These are phyloP conservation scores for Antitrichia curtipendula DNA, from an alignment of 225 moss, liverwort and hornwort genomes.

Conservation along the genomic window DNA sequence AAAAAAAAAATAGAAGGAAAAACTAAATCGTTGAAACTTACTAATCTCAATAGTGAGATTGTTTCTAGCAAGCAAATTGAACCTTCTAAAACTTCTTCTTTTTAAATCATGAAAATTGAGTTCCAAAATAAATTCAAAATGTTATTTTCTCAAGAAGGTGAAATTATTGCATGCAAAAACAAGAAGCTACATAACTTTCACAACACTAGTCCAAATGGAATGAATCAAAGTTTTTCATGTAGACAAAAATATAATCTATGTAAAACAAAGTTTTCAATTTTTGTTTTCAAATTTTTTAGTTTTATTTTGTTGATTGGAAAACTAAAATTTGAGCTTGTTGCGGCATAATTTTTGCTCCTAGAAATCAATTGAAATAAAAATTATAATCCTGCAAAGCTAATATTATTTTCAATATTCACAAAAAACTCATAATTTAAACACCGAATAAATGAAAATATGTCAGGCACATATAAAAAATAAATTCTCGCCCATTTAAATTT, in stretches of 20 bases:
- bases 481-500: neutral
- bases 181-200: no score
- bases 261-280: neutral
- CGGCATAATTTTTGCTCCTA: neutral
- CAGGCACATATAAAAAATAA: accelerated
- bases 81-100: neutral
- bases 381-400: neutral
- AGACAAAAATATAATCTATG: neutral
- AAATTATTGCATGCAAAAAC: no score
- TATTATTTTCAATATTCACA: neutral
- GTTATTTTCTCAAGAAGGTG: no score
- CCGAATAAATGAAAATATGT: neutral
- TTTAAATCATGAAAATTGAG: no score
- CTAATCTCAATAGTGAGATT: accelerated
- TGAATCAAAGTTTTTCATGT: neutral
- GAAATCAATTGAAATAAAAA: neutral
- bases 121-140: no score
- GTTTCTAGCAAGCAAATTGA: neutral
- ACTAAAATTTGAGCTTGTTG: neutral
- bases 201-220: neutral
- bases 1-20: neutral
- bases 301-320: neutral
- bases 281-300: neutral
- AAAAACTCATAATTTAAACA: neutral
- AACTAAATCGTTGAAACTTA: neutral